These are phyloP conservation scores for Lyophyllum shimeji DNA, from an alignment of 768 basidiomycete genomes.

Conservation along the genomic window DNA sequence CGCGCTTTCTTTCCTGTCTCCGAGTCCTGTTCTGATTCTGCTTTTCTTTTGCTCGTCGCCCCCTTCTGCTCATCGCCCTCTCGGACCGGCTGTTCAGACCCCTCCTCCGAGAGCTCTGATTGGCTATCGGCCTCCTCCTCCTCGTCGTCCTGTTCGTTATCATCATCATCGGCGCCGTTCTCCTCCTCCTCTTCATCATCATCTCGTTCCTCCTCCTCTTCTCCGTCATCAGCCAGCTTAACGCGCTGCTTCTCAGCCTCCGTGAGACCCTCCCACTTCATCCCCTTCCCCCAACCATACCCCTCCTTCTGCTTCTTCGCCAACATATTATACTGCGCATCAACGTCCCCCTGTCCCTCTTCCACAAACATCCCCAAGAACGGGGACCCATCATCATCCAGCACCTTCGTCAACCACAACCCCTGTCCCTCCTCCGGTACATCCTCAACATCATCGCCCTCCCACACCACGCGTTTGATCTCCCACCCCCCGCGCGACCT, in stretches of 20 bases:
- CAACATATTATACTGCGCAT: not conserved
- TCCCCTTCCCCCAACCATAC: not conserved
- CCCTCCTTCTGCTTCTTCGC: constrained; percentile 4
- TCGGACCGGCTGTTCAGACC: not conserved
- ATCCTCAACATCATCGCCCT: not conserved
- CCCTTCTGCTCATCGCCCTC: not conserved
- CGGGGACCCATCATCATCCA: not conserved
- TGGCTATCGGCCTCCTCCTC: too few relatives aligned
- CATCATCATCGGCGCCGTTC: not conserved
- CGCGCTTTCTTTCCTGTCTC: too few relatives aligned
- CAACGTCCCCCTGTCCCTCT: not conserved
- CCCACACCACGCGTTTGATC: not conserved
- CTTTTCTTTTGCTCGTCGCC: not conserved
- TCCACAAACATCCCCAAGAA: not conserved
- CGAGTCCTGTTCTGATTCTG: not conserved
- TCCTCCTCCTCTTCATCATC: not conserved
- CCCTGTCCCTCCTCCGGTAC: too few relatives aligned
- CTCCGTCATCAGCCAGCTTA: not conserved
- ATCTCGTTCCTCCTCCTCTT: not conserved
- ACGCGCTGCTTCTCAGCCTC: not conserved
- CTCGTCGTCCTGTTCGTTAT: not conserved
- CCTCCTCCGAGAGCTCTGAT: too few relatives aligned
- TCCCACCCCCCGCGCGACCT: not conserved
- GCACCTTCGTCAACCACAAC: too few relatives aligned
- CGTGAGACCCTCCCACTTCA: not conserved